phyloP scores from a whole-genome alignment of 176 grass and related monocot species.

The Oryza nivara region DNA sequence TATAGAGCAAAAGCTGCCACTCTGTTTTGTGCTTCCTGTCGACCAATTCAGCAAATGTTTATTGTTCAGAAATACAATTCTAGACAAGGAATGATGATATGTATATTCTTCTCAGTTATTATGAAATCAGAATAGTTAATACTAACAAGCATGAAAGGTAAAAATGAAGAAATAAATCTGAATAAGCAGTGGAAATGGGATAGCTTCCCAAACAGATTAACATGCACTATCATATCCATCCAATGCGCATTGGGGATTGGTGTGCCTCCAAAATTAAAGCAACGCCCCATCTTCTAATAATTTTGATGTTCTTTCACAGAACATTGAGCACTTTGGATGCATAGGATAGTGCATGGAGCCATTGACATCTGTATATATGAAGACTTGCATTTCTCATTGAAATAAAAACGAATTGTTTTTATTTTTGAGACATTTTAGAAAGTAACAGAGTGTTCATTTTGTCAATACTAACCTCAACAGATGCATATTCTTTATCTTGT shows the following conservation, averaged over 20 bases:
- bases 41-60: slow-evolving; percentile 40
- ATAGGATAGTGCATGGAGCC: neutral
- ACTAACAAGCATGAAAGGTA: slow-evolving; percentile 14
- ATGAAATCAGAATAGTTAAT: slow-evolving; percentile 20
- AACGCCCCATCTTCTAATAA: neutral
- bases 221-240: neutral
- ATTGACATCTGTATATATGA: neutral
- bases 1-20: slow-evolving; percentile 82
- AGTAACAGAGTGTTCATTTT: slow-evolving; percentile 27
- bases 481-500: slow-evolving; percentile 65
- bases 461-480: slow-evolving; percentile 69
- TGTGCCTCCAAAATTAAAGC: neutral
- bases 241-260: neutral
- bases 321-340: neutral
- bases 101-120: slow-evolving; percentile 6
- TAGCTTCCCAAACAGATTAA: neutral
- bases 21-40: slow-evolving; percentile 87
- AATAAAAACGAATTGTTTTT: neutral
- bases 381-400: neutral
- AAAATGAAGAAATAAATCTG: slow-evolving; percentile 23
- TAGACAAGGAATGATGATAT: slow-evolving; percentile 24
- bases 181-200: neutral
- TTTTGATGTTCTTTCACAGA: neutral
- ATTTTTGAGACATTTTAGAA: slow-evolving; percentile 16
- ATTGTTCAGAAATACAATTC: slow-evolving; percentile 18